Evolutionary conservation across 2,329 filamentous ascomycete genomes (phyloP).

Genomic region (Macrophomina pseudophaseolina): DNA sequence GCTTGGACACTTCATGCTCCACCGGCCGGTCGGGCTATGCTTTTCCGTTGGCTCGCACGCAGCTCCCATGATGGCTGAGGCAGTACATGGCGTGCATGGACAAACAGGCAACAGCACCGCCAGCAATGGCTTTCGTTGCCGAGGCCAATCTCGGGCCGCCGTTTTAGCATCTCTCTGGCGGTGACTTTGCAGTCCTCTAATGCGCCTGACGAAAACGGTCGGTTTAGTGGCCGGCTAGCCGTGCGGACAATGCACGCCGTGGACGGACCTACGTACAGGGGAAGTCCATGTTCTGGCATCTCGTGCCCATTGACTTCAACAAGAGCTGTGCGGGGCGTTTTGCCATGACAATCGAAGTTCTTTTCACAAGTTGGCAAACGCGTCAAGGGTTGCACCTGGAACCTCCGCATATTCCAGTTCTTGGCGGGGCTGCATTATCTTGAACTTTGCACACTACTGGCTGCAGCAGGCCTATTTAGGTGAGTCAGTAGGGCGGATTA

Average conservation of each 20-base stretch:
- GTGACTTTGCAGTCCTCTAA: neutral
- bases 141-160: neutral
- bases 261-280: constrained; percentile 5
- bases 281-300: neutral
- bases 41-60: constrained; percentile 6
- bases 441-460: neutral
- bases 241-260: constrained; percentile 2
- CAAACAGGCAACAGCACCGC: constrained; percentile 4
- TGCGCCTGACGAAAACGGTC: constrained; percentile 20
- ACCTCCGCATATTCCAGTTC: too few relatives aligned
- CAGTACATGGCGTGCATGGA: neutral
- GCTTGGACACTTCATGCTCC: constrained; percentile 10
- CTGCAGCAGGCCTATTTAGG: neutral
- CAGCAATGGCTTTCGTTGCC: neutral
- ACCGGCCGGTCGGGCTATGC: constrained; percentile 4
- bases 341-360: too few relatives aligned
- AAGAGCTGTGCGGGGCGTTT: neutral
- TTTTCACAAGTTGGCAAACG: too few relatives aligned
- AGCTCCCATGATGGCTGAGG: neutral
- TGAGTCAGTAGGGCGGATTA: constrained; percentile 4
- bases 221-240: neutral
- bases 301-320: neutral
- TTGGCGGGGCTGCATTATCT: neutral
- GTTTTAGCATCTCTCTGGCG: neutral
- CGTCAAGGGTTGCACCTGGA: too few relatives aligned